phyloP scores from a whole-genome alignment of 148 eudicot genomes.

The Silene conica region DNA sequence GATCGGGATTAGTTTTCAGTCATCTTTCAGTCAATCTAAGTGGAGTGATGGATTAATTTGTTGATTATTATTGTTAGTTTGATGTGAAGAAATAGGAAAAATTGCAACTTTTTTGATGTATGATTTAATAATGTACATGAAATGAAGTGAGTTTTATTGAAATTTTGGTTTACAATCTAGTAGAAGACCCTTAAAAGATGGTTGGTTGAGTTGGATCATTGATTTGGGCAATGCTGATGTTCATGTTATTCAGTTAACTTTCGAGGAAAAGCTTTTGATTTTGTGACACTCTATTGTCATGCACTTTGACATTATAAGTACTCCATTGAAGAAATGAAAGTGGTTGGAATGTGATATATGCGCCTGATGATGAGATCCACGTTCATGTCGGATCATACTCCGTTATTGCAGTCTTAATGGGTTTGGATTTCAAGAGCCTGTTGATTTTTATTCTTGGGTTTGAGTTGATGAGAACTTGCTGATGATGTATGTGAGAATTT shows the following conservation, averaged over 20 bases:
- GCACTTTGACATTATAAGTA: background rate
- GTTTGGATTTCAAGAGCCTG: background rate
- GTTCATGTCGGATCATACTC: no score
- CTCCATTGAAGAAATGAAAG: background rate
- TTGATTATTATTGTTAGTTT: background rate
- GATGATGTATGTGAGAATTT: background rate
- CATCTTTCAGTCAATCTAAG: background rate
- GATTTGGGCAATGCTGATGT: background rate
- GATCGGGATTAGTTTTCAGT: slow-evolving; percentile 15
- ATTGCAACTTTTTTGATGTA: slow-evolving; percentile 3
- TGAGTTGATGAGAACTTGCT: background rate
- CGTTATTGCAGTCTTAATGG: background rate
- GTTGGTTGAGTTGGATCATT: background rate
- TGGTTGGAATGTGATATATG: background rate
- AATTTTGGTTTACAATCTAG: slow-evolving; percentile 1
- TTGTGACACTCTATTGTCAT: background rate
- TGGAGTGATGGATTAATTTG: background rate
- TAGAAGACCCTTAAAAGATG: background rate
- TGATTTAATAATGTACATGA: background rate
- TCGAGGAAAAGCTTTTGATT: background rate
- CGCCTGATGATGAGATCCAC: no score
- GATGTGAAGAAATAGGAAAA: background rate
- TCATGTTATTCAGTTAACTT: background rate
- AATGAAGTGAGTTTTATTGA: no score
- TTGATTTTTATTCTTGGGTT: background rate